These are phyloP conservation scores for Xanthoparmelia taractica DNA, from an alignment of 495 filamentous ascomycete genomes.

Conservation along the genomic window DNA sequence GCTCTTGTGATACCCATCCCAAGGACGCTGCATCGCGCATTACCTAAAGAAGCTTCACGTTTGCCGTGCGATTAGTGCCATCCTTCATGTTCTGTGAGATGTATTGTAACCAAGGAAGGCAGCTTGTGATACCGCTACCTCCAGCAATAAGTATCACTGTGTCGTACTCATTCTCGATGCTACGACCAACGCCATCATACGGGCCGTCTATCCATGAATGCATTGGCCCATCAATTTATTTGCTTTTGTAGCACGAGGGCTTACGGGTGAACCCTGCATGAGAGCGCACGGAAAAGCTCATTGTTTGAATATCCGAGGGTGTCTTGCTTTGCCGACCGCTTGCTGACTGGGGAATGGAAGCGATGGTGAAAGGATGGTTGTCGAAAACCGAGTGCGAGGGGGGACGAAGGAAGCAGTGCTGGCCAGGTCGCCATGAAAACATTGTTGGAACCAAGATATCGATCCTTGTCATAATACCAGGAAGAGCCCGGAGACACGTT, in stretches of 20 bases:
- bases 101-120: constrained; percentile 23
- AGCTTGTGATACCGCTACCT: constrained; percentile 26
- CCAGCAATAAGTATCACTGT: constrained; percentile 26
- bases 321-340: too few species aligned
- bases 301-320: background rate
- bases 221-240: too few species aligned
- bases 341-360: constrained; percentile 1
- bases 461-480: background rate
- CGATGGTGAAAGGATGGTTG: constrained; percentile 30
- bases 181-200: constrained; percentile 19
- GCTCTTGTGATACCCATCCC: constrained; percentile 5
- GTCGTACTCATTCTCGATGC: constrained; percentile 18
- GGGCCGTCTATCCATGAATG: constrained; percentile 25
- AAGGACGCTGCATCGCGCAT: constrained; percentile 2
- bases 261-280: constrained; percentile 24
- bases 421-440: constrained; percentile 18
- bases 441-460: constrained; percentile 3
- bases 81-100: constrained; percentile 3
- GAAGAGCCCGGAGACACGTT: constrained; percentile 18
- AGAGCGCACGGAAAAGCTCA: constrained; percentile 22
- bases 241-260: constrained; percentile 5
- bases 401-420: constrained; percentile 29
- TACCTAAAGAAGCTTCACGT: constrained; percentile 11
- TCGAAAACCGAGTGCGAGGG: constrained; percentile 20
- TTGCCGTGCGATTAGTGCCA: background rate